These are phyloP conservation scores for Botrytis deweyae DNA, from an alignment of 2,329 filamentous ascomycete genomes.

Conservation along the genomic window DNA sequence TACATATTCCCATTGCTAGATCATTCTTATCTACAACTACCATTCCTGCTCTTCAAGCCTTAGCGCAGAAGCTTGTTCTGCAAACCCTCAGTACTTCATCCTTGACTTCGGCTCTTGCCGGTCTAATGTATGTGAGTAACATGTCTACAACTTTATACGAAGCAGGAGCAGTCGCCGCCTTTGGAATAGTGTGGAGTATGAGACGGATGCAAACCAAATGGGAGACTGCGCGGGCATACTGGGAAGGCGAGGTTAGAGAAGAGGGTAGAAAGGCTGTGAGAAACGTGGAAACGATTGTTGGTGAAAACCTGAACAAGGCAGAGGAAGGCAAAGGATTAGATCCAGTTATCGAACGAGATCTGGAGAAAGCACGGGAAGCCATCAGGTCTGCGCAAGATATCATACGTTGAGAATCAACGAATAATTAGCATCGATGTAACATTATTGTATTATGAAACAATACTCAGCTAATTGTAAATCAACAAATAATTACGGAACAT, in stretches of 20 bases:
- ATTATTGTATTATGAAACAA: constrained; percentile 20
- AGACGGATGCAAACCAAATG: constrained; percentile 60
- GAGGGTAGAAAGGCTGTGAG: constrained; percentile 63
- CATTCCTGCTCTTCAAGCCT: constrained; percentile 67
- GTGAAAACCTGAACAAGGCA: constrained; percentile 24
- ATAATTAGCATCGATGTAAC: constrained; percentile 20
- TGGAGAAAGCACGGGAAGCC: constrained; percentile 12
- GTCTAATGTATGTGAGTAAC: constrained; percentile 56
- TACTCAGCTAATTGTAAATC: constrained; percentile 7
- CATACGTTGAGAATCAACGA: constrained; percentile 13
- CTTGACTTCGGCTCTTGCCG: constrained; percentile 54
- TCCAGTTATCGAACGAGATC: constrained; percentile 9
- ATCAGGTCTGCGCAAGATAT: constrained; percentile 18
- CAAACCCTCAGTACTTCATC: constrained; percentile 70
- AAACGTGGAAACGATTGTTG: constrained; percentile 54
- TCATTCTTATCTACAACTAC: constrained; percentile 64
- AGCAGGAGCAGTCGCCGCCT: constrained; percentile 59
- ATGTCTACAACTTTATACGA: constrained; percentile 57
- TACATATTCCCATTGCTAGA: constrained; percentile 71
- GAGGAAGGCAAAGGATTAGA: constrained; percentile 16
- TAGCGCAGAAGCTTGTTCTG: constrained; percentile 72
- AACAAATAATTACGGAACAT: constrained; percentile 12
- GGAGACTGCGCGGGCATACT: constrained; percentile 59
- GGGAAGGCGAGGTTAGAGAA: constrained; percentile 66
- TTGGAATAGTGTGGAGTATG: constrained; percentile 60